phyloP scores from a whole-genome alignment of 2,329 filamentous ascomycete species.

The Hypomyces perniciosus region DNA sequence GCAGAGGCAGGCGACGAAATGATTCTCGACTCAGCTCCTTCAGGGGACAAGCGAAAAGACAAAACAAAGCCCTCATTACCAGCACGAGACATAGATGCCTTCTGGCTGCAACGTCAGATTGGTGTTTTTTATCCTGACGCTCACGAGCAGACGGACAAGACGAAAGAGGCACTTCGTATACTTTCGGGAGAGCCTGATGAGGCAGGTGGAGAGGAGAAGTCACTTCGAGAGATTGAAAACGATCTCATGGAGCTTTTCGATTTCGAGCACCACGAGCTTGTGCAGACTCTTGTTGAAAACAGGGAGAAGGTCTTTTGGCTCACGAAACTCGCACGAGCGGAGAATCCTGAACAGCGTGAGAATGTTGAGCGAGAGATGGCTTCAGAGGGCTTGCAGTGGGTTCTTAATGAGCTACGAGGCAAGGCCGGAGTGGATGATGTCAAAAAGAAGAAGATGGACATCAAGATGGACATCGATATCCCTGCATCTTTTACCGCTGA shows the following conservation, averaged over 20 bases:
- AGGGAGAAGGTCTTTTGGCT: constrained; percentile 94
- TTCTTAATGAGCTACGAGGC: constrained; percentile 81
- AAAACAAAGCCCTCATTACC: constrained; percentile 60
- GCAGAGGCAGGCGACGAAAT: constrained; percentile 72
- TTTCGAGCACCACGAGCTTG: constrained; percentile 90
- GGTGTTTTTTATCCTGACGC: constrained; percentile 84
- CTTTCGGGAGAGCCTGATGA: constrained; percentile 69
- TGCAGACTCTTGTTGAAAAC: constrained; percentile 85
- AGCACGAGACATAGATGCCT: constrained; percentile 90
- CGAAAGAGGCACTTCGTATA: constrained; percentile 73
- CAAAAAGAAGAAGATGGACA: constrained; percentile 66
- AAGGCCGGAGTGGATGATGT: constrained; percentile 55
- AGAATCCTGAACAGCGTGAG: constrained; percentile 68
- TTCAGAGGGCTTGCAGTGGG: constrained; percentile 77
- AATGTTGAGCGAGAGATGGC: constrained; percentile 86
- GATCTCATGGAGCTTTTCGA: constrained; percentile 98
- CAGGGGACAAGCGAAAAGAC: constrained; percentile 40
- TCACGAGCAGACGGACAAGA: constrained; percentile 90
- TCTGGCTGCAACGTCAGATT: constrained; percentile 93
- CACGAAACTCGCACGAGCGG: constrained; percentile 76
- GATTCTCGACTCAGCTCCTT: constrained; percentile 65
- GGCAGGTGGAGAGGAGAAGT: constrained; percentile 70
- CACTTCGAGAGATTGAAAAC: constrained; percentile 90
- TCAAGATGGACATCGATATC: constrained; percentile 92
- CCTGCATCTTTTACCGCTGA: constrained; percentile 52